These are phyloP conservation scores for Paulownia fortunei DNA, from an alignment of 257 asterid genomes.

Conservation along the genomic window DNA sequence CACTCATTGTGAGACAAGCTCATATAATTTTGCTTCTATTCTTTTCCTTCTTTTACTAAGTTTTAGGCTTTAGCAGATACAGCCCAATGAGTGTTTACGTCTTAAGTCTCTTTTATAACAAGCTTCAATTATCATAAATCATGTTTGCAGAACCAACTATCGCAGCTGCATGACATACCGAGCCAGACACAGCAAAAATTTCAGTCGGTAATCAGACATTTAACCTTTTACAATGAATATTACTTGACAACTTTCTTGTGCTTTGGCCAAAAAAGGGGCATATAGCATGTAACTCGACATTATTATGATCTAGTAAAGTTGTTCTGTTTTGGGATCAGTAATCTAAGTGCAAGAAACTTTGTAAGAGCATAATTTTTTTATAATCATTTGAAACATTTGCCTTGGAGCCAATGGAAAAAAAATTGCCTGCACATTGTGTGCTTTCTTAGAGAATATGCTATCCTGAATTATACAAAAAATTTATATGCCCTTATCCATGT, in stretches of 20 bases:
- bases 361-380: not conserved
- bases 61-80: conserved; percentile 21
- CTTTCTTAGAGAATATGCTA: conserved; percentile 1
- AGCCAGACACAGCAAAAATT: conserved; percentile 76
- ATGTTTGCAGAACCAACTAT: conserved; percentile 67
- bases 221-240: conserved; percentile 5
- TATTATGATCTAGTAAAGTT: conserved; percentile 7
- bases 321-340: conserved; percentile 13
- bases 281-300: conserved; percentile 19
- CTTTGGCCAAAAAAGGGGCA: conserved; percentile 16
- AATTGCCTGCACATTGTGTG: conserved; percentile 10
- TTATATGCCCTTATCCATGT: not conserved
- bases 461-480: not conserved
- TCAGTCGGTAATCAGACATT: conserved; percentile 61
- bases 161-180: conserved; percentile 80
- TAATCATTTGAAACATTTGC: not conserved
- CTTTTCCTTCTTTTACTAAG: conserved; percentile 15
- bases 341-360: conserved; percentile 11
- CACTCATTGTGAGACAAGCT: not conserved
- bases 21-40: not conserved
- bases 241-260: conserved; percentile 10
- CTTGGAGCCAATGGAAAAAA: conserved; percentile 7
- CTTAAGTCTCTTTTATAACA: conserved; percentile 10
- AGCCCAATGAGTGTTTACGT: not conserved
- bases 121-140: conserved; percentile 22